Evolutionary conservation across 768 basidiomycete species (phyloP), one percentile per base, ranked within the genome.

Genomic region (Trametes sanguinea): DNA sequence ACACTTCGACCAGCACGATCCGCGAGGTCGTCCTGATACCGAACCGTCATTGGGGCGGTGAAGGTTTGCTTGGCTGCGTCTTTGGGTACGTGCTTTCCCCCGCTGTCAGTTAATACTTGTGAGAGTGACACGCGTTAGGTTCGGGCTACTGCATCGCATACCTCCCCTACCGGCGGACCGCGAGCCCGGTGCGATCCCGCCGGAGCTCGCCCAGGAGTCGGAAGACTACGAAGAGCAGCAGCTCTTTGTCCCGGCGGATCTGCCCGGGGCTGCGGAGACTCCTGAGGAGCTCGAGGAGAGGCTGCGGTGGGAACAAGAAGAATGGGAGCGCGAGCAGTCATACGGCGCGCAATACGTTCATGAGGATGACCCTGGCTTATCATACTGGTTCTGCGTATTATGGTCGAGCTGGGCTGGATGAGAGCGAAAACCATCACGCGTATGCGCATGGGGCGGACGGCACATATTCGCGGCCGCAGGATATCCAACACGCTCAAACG

Each of bases 31-130:
- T 98, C 35, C 76, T 98, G 22, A 93, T 98, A 53, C 96, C 97
- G 9, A 98, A 98, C 74, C 83, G 95, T 51, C 92, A 96, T 67
- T 98, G 96, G 95, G 96, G 96, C 47, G 96, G 96, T 6, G 95
- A 95, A 72, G 95, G 96, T 0, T 80, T 98, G 30, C 79, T 98
- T 11, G 96, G 96, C 44, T 98, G 95, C 68, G 90, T 98, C 32
- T 97, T 98, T 48, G 96, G 96, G 89, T 96, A 73, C 61, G 88
- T 80, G 59, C 29, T 29, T 45, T 46, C 33, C 47, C 16, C 17
- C 50, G 50, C 50, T 59, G 57, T 59, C 57, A 52, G 2, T 54
- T 52, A 54, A 35, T 44, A 14, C 63, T 50, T 62, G 22, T 6
- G 60, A 52, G 44, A 51, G 22, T 54, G 33, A 59, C 42, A 35